These are phyloP conservation scores for Wickerhamomyces xylosicus DNA, from an alignment of 805 yeast species.

Conservation along the genomic window DNA sequence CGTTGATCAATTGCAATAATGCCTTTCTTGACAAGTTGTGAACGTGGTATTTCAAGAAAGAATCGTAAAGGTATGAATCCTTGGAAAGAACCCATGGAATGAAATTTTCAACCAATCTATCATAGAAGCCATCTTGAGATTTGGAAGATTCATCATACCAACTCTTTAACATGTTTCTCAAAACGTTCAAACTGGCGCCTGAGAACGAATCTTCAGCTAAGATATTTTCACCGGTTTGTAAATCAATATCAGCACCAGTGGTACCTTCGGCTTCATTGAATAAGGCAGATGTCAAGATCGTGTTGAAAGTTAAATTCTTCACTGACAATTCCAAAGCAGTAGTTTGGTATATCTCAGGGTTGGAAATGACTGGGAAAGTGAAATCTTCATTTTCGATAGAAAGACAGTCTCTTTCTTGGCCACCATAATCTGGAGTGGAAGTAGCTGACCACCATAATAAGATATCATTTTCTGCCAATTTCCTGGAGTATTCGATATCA, in stretches of 20 bases:
- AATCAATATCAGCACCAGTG: conserved; percentile 46
- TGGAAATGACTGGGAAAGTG: conserved; percentile 62
- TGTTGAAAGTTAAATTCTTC: conserved; percentile 74
- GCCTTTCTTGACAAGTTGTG: conserved; percentile 81
- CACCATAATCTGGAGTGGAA: conserved; percentile 80
- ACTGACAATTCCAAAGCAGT: conserved; percentile 72
- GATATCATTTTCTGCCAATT: conserved; percentile 49
- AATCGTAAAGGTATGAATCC: conserved; percentile 64
- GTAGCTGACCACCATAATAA: conserved; percentile 91
- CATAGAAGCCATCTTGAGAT: background rate
- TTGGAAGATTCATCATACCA: conserved; percentile 98
- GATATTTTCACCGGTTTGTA: conserved; percentile 20
- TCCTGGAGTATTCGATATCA: conserved; percentile 81
- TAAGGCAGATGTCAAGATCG: conserved; percentile 74
- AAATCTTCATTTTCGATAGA: conserved; percentile 39
- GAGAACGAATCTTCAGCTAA: conserved; percentile 82
- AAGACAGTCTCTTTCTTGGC: conserved; percentile 52
- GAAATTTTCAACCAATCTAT: conserved; percentile 57
- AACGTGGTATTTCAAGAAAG: conserved; percentile 74
- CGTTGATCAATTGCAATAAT: conserved; percentile 68
- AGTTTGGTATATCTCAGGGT: conserved; percentile 69
- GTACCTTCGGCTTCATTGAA: conserved; percentile 86
- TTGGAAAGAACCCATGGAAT: conserved; percentile 81
- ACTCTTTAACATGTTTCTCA: conserved; percentile 65
- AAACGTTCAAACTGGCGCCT: conserved; percentile 56